Evolutionary conservation across 1,139 yeast species (phyloP).

Genomic region (Geotrichum klebahnii): DNA sequence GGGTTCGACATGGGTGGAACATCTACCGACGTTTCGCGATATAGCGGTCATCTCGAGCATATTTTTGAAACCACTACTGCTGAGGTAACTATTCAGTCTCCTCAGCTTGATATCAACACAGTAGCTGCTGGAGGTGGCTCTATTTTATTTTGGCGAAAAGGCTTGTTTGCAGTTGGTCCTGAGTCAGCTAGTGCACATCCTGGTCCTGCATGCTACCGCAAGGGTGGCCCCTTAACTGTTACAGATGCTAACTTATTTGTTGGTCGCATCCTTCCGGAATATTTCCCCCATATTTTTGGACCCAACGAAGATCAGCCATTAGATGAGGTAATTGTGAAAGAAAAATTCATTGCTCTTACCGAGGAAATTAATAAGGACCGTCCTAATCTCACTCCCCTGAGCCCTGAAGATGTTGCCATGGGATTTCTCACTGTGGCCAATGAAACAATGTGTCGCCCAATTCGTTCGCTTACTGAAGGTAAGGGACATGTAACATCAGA

Average conservation of each 20-base stretch:
- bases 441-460: constrained; percentile 52
- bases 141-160: constrained; percentile 48
- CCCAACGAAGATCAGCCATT: constrained; percentile 49
- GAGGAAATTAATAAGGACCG: constrained; percentile 43
- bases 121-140: constrained; percentile 63
- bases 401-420: constrained; percentile 47
- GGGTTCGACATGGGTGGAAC: constrained; percentile 65
- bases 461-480: constrained; percentile 50
- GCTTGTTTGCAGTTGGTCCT: constrained; percentile 53
- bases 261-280: constrained; percentile 50
- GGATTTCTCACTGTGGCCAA: constrained; percentile 52
- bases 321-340: constrained; percentile 43
- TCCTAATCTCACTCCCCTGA: constrained; percentile 28
- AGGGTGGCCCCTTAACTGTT: constrained; percentile 54
- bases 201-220: constrained; percentile 56
- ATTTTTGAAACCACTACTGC: constrained; percentile 55
- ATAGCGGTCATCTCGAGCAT: constrained; percentile 48
- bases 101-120: constrained; percentile 55
- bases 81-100: constrained; percentile 53
- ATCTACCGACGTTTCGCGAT: constrained; percentile 54
- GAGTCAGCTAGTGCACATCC: constrained; percentile 57
- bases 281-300: constrained; percentile 53
- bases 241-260: constrained; percentile 53
- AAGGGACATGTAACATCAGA: constrained; percentile 45
- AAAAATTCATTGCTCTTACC: constrained; percentile 45